Evolutionary conservation across 2,329 filamentous ascomycete genomes (phyloP).

Genomic region (Penicillium sp.): DNA sequence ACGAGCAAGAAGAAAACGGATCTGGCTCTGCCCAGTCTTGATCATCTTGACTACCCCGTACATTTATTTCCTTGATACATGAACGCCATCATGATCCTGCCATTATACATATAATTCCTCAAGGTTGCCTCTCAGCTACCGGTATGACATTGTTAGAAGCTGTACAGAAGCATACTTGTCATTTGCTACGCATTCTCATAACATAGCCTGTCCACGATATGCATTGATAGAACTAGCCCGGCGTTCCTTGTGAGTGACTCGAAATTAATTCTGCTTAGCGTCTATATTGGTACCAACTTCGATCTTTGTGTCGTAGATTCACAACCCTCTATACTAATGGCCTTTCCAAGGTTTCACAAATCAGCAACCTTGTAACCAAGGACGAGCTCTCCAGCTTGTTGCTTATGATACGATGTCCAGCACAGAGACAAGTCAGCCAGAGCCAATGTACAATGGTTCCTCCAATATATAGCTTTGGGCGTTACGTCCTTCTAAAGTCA

Average conservation of each 20-base stretch:
- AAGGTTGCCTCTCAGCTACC: background rate
- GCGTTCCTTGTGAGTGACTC: constrained; percentile 8
- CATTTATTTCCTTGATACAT: background rate
- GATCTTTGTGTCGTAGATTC: too few species aligned
- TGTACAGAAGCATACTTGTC: constrained; percentile 16
- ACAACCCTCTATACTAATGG: too few species aligned
- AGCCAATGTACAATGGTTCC: too few species aligned
- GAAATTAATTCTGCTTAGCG: background rate
- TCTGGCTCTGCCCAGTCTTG: constrained; percentile 17
- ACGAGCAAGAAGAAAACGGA: constrained; percentile 11
- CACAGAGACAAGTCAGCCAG: too few species aligned
- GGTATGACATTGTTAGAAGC: constrained; percentile 1
- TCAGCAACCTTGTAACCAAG: too few species aligned
- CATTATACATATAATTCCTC: constrained; percentile 14
- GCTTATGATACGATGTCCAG: too few species aligned
- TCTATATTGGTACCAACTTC: too few species aligned
- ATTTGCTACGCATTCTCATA: constrained; percentile 5
- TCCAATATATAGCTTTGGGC: too few species aligned
- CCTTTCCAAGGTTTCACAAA: too few species aligned
- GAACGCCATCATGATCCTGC: background rate
- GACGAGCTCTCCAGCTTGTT: too few species aligned
- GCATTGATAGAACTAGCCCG: constrained; percentile 22
- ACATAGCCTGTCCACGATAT: constrained; percentile 14
- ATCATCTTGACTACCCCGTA: background rate
- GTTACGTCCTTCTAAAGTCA: too few species aligned